Evolutionary conservation across 2,329 filamentous ascomycete genomes (phyloP).

Genomic region (Anisogramma anomala): DNA sequence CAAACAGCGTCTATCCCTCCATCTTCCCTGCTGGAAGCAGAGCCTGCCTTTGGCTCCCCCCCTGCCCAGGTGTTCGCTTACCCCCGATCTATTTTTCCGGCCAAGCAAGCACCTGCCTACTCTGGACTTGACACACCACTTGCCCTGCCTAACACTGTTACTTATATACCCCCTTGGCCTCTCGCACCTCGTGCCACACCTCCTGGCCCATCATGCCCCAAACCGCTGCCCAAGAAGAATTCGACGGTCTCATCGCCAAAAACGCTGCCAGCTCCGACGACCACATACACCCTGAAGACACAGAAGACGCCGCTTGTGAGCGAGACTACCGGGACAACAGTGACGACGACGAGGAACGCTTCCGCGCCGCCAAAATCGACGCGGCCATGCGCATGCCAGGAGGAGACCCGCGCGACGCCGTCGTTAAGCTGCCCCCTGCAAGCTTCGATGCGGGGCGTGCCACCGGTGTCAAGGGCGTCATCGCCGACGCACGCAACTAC

Average conservation of each 20-base stretch:
- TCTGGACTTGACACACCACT: not conserved
- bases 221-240: slow-evolving; percentile 55
- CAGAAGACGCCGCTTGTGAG: slow-evolving; percentile 31
- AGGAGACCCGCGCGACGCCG: slow-evolving; percentile 32
- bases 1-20: slow-evolving; percentile 12
- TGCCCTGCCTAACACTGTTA: slow-evolving; percentile 14
- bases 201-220: slow-evolving; percentile 36
- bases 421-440: slow-evolving; percentile 48
- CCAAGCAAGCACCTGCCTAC: not conserved
- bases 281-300: slow-evolving; percentile 47
- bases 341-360: slow-evolving; percentile 44
- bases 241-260: slow-evolving; percentile 49
- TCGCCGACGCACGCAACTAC: slow-evolving; percentile 70
- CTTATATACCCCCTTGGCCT: slow-evolving; percentile 27
- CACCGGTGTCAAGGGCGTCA: slow-evolving; percentile 78
- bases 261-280: slow-evolving; percentile 33
- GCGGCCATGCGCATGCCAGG: slow-evolving; percentile 54
- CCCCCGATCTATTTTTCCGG: not conserved
- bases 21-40: slow-evolving; percentile 14
- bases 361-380: slow-evolving; percentile 45
- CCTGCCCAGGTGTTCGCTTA: too few relatives aligned
- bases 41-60: too few relatives aligned
- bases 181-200: slow-evolving; percentile 13
- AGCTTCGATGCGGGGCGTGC: slow-evolving; percentile 57
- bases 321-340: slow-evolving; percentile 30